Conservation (phyloP, 1,284 basidiomycete species). For the Malassezia caprae region DNA sequence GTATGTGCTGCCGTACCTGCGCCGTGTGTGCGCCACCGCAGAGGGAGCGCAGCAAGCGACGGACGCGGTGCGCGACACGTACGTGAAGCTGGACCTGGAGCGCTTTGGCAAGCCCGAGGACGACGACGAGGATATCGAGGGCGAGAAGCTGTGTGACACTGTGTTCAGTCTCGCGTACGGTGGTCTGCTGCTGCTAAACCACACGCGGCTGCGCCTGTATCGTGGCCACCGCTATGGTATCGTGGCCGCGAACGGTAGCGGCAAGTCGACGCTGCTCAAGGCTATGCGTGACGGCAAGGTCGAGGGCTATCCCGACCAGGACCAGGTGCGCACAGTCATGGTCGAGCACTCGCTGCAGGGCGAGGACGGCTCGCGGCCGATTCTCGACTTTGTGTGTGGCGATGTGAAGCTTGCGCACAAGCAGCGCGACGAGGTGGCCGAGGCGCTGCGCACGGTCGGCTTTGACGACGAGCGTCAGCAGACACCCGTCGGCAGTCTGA, state of each 20-base stretch:
- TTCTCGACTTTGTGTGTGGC: conserved; percentile 77
- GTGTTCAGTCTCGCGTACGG: conserved; percentile 96
- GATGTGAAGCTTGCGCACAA: conserved; percentile 53
- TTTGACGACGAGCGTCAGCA: conserved; percentile 79
- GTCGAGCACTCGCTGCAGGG: conserved; percentile 91
- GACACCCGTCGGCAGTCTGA: conserved; percentile 77
- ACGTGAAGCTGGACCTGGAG: conserved; percentile 36
- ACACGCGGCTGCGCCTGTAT: conserved; percentile 80
- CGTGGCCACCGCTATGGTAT: conserved; percentile 84
- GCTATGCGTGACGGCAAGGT: conserved; percentile 86
- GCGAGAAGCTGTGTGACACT: conserved; percentile 70
- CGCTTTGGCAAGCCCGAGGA: conserved; percentile 49
- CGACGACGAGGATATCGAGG: conserved; percentile 59
- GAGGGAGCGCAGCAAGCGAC: conserved; percentile 34
- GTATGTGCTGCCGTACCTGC: conserved; percentile 49
- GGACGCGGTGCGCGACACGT: conserved; percentile 34
- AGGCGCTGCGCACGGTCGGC: conserved; percentile 52
- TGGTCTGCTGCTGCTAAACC: conserved; percentile 84
- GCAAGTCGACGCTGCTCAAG: conserved; percentile 92
- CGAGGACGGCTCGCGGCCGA: conserved; percentile 68
- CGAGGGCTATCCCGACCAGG: conserved; percentile 86
- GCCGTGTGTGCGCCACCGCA: conserved; percentile 41
- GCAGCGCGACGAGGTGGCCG: conserved; percentile 32
- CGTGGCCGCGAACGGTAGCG: conserved; percentile 86
- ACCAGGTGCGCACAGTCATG: conserved; percentile 79